Percentiles rank a stretch among this genome's conserved stretches.
These are phyloP conservation scores for Colletotrichum melonis DNA, from an alignment of 2,329 filamentous ascomycete species.

Conservation along the genomic window DNA sequence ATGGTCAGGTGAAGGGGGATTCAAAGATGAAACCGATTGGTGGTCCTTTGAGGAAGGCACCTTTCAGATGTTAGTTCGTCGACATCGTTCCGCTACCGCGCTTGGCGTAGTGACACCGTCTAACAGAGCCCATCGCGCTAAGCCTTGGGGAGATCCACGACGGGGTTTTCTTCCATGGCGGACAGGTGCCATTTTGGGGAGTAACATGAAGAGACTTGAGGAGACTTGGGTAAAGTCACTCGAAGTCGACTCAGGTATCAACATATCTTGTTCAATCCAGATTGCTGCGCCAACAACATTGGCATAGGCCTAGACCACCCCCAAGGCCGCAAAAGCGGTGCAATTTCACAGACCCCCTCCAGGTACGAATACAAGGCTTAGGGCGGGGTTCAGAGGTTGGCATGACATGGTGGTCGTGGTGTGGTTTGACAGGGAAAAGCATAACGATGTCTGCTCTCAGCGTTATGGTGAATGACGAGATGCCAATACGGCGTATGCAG, in stretches of 20 bases:
- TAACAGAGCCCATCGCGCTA: neutral
- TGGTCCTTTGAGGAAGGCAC: neutral
- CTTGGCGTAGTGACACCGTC: slow-evolving; percentile 12
- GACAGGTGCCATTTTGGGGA: neutral
- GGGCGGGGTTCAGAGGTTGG: slow-evolving; percentile 8
- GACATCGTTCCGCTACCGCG: neutral
- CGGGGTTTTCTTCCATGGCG: neutral
- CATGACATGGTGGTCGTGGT: slow-evolving; percentile 10
- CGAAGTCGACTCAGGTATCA: slow-evolving; percentile 5
- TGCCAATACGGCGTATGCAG: slow-evolving; percentile 17
- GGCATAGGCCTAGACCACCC: neutral
- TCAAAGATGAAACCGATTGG: slow-evolving; percentile 1
- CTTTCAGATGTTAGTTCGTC: neutral
- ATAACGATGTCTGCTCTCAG: slow-evolving; percentile 7
- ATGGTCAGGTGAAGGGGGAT: neutral
- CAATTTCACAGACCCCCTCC: slow-evolving; percentile 4
- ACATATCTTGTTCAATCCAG: neutral
- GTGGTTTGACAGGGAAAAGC: neutral
- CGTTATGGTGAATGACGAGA: slow-evolving; percentile 4
- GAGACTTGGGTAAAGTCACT: slow-evolving; percentile 23
- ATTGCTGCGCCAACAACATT: slow-evolving; percentile 19
- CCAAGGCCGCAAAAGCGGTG: slow-evolving; percentile 1
- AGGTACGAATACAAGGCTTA: neutral
- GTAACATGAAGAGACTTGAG: slow-evolving; percentile 17
- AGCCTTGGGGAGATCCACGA: slow-evolving; percentile 1